A percentile compares a stretch with the other conserved stretches of the same genome.
Conservation (phyloP, 768 basidiomycete species). For the Lentinus brumalis region DNA sequence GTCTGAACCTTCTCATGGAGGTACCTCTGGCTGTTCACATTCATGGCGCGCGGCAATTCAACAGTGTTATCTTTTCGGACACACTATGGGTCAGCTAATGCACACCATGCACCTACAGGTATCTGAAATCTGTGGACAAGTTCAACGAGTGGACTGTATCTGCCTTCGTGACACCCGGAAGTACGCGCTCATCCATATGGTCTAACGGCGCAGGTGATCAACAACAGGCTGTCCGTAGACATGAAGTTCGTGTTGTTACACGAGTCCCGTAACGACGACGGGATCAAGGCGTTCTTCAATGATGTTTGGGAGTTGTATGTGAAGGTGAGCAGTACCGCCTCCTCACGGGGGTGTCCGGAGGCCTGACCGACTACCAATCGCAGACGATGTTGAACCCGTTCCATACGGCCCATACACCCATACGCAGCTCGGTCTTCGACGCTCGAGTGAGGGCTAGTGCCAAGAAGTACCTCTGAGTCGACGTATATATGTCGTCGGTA, state of each 20-base stretch:
- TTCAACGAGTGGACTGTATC: conserved; percentile 99
- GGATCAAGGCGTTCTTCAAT: conserved; percentile 88
- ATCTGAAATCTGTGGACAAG: conserved; percentile 92
- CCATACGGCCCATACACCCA: conserved; percentile 84
- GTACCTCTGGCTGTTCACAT: background rate
- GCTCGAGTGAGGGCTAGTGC: conserved; percentile 82
- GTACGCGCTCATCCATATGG: conserved; percentile 50
- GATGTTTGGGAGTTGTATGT: conserved; percentile 98
- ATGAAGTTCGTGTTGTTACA: conserved; percentile 95
- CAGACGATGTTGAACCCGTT: conserved; percentile 95
- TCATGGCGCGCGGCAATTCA: background rate
- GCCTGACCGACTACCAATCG: conserved; percentile 3
- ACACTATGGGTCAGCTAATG: background rate
- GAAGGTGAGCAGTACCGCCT: conserved; percentile 61
- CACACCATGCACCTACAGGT: conserved; percentile 53
- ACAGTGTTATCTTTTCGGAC: conserved; percentile 3
- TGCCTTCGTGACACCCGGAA: conserved; percentile 92
- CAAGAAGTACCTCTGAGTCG: conserved; percentile 66
- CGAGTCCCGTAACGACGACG: conserved; percentile 96
- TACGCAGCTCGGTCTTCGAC: conserved; percentile 84
- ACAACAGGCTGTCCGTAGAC: conserved; percentile 49
- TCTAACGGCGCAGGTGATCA: conserved; percentile 22
- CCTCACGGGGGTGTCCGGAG: conserved; percentile 8
- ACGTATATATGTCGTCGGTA: background rate
- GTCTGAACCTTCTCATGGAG: no score